phyloP scores from a whole-genome alignment of 495 filamentous ascomycete species.

The Evernia prunastri region DNA sequence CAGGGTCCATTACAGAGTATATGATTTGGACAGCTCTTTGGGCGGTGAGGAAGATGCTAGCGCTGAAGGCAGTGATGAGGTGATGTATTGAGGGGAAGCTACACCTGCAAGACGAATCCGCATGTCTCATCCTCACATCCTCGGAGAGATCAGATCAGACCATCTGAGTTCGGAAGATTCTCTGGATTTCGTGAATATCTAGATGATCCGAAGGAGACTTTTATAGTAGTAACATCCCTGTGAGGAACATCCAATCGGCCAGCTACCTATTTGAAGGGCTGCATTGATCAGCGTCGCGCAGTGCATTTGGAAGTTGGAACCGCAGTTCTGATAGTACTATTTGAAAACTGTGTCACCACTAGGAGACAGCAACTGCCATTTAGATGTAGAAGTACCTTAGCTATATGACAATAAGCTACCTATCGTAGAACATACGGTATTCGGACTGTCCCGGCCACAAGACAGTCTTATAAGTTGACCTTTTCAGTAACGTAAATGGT shows the following conservation, averaged over 20 bases:
- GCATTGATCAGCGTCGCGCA: not conserved
- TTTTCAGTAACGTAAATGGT: not conserved
- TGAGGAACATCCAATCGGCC: not conserved
- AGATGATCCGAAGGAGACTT: not conserved
- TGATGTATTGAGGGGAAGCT: slow-evolving; percentile 21
- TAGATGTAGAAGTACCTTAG: not conserved
- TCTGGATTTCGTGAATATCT: not conserved
- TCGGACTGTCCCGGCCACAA: not conserved
- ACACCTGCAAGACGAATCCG: not conserved
- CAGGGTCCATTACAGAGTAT: slow-evolving; percentile 48
- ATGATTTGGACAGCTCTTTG: slow-evolving; percentile 46
- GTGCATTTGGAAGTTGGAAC: too few relatives aligned
- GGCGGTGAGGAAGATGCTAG: slow-evolving; percentile 29
- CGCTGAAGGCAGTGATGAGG: slow-evolving; percentile 27
- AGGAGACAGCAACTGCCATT: not conserved
- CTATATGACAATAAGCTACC: too few relatives aligned
- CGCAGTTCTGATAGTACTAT: too few relatives aligned
- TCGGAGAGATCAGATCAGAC: not conserved
- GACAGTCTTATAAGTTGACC: not conserved
- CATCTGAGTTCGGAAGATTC: not conserved
- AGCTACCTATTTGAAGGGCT: not conserved
- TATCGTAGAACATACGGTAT: too few relatives aligned
- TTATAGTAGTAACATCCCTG: not conserved
- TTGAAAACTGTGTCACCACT: too few relatives aligned
- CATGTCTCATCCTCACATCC: not conserved